phyloP scores from a whole-genome alignment of 805 yeast species.

The Saturnispora dispora region DNA sequence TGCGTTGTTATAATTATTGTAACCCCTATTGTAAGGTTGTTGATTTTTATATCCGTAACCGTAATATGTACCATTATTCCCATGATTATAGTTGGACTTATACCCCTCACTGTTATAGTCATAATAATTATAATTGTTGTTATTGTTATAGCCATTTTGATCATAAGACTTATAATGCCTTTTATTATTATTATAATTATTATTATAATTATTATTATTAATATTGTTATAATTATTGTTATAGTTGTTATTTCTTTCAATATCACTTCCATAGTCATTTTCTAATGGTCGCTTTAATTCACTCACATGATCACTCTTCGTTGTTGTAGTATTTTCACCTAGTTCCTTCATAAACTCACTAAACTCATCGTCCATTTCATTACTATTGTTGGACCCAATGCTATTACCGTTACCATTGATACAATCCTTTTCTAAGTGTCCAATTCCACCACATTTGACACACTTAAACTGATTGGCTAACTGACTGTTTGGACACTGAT shows the following conservation, averaged over 20 bases:
- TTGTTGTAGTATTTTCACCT: slow-evolving; percentile 24
- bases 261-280: not conserved
- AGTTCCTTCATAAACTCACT: slow-evolving; percentile 44
- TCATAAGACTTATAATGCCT: not conserved
- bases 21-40: not conserved
- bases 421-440: slow-evolving; percentile 89
- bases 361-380: slow-evolving; percentile 37
- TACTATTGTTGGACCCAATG: slow-evolving; percentile 9
- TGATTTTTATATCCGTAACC: not conserved
- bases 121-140: not conserved
- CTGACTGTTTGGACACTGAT: slow-evolving; percentile 52
- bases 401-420: slow-evolving; percentile 22
- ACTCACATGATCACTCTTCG: not conserved
- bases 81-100: not conserved
- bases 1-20: not conserved
- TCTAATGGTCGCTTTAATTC: not conserved
- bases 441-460: slow-evolving; percentile 67
- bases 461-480: slow-evolving; percentile 57
- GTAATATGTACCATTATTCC: not conserved
- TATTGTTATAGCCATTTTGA: not conserved
- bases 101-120: not conserved
- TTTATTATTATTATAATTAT: not conserved
- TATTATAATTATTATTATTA: not conserved
- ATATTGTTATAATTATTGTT: not conserved
- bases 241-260: not conserved